Evolutionary conservation across 768 basidiomycete genomes (phyloP).

Genomic region (Baorangia bicolor): DNA sequence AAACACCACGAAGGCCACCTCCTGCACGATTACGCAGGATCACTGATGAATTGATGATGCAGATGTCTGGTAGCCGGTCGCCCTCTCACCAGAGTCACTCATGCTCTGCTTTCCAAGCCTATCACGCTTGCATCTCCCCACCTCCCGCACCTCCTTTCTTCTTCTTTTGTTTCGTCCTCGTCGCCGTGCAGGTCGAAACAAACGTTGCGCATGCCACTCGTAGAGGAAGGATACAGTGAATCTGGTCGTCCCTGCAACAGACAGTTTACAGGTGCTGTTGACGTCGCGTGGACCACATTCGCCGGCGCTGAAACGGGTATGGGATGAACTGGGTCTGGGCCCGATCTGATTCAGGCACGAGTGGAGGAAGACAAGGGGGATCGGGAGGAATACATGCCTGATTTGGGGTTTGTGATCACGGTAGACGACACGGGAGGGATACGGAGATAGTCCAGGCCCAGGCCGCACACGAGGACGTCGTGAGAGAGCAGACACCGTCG

Average conservation of each 20-base stretch:
- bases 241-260: constrained; percentile 54
- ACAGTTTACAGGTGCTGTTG: constrained; percentile 17
- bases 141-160: constrained; percentile 3
- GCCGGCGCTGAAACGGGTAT: constrained; percentile 25
- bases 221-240: constrained; percentile 78
- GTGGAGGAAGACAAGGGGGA: not conserved
- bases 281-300: constrained; percentile 14
- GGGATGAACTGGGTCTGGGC: constrained; percentile 16
- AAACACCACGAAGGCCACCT: constrained; percentile 1
- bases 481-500: no score
- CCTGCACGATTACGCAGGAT: constrained; percentile 5
- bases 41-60: no score
- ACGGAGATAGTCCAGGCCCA: no score
- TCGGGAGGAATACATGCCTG: no score
- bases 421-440: no score
- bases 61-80: constrained; percentile 2
- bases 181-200: constrained; percentile 6
- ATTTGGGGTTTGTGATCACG: no score
- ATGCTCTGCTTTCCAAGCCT: not conserved
- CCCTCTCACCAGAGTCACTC: constrained; percentile 10
- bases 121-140: constrained; percentile 11
- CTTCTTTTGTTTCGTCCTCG: not conserved
- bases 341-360: not conserved
- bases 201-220: constrained; percentile 18
- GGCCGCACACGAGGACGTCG: no score